These are phyloP conservation scores for Epichloe bromicola DNA, from an alignment of 2,329 filamentous ascomycete species.

Conservation along the genomic window DNA sequence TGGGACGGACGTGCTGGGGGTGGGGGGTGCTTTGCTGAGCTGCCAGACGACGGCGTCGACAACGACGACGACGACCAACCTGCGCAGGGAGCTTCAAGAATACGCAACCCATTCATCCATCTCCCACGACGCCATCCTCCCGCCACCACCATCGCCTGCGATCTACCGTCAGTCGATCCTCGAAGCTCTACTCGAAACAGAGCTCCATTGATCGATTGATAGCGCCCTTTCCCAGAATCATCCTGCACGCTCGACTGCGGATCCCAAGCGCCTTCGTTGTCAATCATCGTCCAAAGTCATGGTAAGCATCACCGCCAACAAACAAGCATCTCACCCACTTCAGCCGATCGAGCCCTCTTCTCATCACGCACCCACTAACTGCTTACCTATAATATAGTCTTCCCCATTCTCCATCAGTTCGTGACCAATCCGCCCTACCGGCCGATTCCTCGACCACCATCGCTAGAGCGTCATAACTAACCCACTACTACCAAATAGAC, in stretches of 20 bases:
- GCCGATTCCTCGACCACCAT: neutral
- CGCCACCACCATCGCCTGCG: neutral
- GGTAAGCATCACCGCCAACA: neutral
- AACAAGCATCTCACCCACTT: neutral
- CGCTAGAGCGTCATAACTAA: neutral
- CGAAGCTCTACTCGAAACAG: neutral
- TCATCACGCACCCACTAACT: constrained; percentile 12
- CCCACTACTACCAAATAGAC: constrained; percentile 27
- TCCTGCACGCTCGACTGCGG: neutral
- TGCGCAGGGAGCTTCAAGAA: constrained; percentile 1
- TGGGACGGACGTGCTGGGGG: neutral
- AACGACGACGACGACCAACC: neutral
- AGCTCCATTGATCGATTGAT: neutral
- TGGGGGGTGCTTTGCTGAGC: neutral
- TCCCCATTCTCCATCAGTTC: constrained; percentile 94
- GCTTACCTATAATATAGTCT: constrained; percentile 45
- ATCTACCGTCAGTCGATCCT: too few relatives aligned
- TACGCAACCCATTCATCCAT: constrained; percentile 2
- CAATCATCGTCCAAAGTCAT: neutral
- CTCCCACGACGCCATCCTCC: constrained; percentile 1
- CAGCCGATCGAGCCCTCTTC: neutral
- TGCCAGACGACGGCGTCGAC: constrained; percentile 1
- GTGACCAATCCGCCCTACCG: constrained; percentile 14
- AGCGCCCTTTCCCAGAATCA: neutral
- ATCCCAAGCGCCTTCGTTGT: neutral